Percentiles rank a stretch among this genome's conserved stretches.
phyloP scores from a whole-genome alignment of 176 grass and related monocot species.

The Puya raimondii region DNA sequence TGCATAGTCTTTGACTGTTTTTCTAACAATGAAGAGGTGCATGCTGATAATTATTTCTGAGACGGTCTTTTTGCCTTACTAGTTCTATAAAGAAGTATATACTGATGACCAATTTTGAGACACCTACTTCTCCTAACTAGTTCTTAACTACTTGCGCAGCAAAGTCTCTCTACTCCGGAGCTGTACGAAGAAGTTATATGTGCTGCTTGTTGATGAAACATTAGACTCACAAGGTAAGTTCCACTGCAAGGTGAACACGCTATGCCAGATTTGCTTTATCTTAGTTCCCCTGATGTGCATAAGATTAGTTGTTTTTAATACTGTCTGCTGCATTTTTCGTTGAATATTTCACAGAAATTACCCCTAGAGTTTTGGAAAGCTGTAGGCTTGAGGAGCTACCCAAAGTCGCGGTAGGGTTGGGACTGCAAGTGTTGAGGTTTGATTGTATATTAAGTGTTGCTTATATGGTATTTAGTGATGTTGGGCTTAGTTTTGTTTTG shows the following conservation, averaged over 20 bases:
- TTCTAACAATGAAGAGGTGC: background rate
- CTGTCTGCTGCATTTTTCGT: background rate
- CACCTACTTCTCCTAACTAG: background rate
- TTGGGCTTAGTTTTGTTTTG: slow-evolving; percentile 27
- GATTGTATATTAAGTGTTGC: slow-evolving; percentile 12
- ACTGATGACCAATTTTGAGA: background rate
- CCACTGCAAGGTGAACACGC: background rate
- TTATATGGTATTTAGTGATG: slow-evolving; percentile 4
- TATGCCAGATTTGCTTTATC: slow-evolving; percentile 5
- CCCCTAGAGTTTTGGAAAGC: slow-evolving; percentile 50
- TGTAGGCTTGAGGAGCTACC: slow-evolving; percentile 59
- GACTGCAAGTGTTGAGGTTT: slow-evolving; percentile 77
- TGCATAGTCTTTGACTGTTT: background rate
- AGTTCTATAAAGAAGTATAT: background rate
- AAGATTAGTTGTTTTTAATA: background rate
- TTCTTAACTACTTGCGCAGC: slow-evolving; percentile 38
- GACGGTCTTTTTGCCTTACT: background rate
- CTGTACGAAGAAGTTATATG: slow-evolving; percentile 68
- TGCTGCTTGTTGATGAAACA: slow-evolving; percentile 37
- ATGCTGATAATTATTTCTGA: background rate
- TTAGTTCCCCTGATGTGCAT: background rate
- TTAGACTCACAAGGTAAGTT: slow-evolving; percentile 51
- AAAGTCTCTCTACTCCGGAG: slow-evolving; percentile 68
- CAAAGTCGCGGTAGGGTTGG: slow-evolving; percentile 63
- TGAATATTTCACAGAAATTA: slow-evolving; percentile 44